phyloP scores from a whole-genome alignment of 768 basidiomycete genomes.

The Rhodosporidiobolus sp. region DNA sequence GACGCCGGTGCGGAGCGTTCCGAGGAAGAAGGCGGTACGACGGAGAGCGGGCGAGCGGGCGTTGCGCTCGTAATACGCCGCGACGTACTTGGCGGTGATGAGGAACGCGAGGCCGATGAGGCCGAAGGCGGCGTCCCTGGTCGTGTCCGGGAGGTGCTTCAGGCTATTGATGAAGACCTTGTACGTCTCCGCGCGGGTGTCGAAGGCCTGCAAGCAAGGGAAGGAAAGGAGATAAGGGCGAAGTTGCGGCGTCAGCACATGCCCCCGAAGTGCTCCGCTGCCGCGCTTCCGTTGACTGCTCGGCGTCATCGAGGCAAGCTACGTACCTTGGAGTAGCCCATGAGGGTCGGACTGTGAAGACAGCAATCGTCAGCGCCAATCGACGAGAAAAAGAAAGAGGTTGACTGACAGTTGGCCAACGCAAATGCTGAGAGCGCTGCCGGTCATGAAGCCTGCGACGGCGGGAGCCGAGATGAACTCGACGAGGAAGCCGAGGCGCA shows the following conservation, averaged over 20 bases:
- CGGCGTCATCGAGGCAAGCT: too few species aligned
- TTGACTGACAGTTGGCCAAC: constrained; percentile 84
- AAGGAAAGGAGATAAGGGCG: too few species aligned
- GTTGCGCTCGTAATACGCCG: constrained; percentile 60
- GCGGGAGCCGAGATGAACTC: constrained; percentile 85
- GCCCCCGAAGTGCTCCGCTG: too few species aligned
- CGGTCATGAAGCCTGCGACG: constrained; percentile 77
- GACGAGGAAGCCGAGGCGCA: constrained; percentile 70
- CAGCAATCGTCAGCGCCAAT: too few species aligned
- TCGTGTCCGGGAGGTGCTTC: constrained; percentile 61
- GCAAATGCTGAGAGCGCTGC: constrained; percentile 60
- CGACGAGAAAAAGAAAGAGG: too few species aligned
- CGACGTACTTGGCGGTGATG: constrained; percentile 64
- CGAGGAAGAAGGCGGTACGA: constrained; percentile 75
- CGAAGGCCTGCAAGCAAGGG: constrained; percentile 42
- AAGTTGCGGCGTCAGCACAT: too few species aligned
- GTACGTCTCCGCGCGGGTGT: constrained; percentile 77
- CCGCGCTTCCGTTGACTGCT: too few species aligned
- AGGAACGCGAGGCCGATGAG: constrained; percentile 50
- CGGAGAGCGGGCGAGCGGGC: constrained; percentile 52
- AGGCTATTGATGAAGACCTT: constrained; percentile 87
- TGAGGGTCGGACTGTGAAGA: too few species aligned
- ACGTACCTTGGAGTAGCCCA: too few species aligned
- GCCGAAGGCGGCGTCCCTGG: constrained; percentile 85
- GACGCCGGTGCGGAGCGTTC: constrained; percentile 49